Conservation (phyloP, 305 asterid species). For the Coffea humblotiana region DNA sequence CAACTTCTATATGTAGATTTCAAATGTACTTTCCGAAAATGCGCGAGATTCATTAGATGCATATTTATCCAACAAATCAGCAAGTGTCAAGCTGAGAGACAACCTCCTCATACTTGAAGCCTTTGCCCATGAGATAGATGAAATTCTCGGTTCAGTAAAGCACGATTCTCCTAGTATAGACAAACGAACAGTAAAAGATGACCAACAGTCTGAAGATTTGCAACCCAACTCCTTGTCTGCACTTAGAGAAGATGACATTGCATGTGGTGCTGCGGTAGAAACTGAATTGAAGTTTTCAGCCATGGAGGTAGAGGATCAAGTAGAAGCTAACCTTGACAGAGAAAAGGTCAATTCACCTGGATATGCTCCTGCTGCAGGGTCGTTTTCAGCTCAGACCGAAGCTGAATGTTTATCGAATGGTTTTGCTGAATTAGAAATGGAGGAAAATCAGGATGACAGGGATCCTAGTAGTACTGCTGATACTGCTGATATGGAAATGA, state of each 20-base stretch:
- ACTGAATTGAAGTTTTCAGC: constrained; percentile 13
- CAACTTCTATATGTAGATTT: constrained; percentile 47
- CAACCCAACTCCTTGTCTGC: constrained; percentile 22
- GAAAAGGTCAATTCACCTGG: constrained; percentile 6
- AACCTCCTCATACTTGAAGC: constrained; percentile 48
- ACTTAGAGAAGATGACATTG: constrained; percentile 15
- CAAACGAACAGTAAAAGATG: constrained; percentile 15
- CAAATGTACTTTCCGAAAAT: constrained; percentile 47
- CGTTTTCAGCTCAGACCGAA: constrained; percentile 8
- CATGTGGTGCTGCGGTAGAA: constrained; percentile 21
- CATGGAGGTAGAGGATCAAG: constrained; percentile 13
- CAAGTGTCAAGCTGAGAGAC: constrained; percentile 44
- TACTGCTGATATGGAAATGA: neutral
- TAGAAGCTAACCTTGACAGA: constrained; percentile 19
- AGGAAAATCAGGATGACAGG: constrained; percentile 21
- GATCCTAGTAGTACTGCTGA: neutral
- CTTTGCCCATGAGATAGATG: constrained; percentile 43
- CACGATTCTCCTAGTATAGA: constrained; percentile 25
- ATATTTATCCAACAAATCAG: constrained; percentile 27
- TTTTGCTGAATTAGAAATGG: constrained; percentile 26
- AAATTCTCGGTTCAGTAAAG: constrained; percentile 50
- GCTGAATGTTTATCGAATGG: constrained; percentile 20
- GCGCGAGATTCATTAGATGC: constrained; percentile 46
- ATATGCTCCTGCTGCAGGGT: neutral
- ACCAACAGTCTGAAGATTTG: constrained; percentile 18